Evolutionary conservation across 768 basidiomycete genomes (phyloP).

Genomic region (Mycena rebaudengoi): DNA sequence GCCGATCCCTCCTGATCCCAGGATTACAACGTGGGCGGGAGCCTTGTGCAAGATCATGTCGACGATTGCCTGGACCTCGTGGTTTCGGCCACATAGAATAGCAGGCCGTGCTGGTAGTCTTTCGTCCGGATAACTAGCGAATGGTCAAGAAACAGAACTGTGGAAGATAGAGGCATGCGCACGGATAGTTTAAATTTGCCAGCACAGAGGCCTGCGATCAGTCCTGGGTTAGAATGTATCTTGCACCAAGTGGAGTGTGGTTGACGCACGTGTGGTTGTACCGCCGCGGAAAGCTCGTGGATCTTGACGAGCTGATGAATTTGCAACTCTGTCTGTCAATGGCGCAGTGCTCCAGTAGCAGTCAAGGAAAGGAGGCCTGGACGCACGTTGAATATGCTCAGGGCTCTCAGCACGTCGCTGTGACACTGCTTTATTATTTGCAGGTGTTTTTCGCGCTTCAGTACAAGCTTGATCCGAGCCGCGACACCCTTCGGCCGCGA

Average conservation of each 20-base stretch:
- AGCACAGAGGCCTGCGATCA: background rate
- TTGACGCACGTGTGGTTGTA: background rate
- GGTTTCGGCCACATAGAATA: constrained; percentile 36
- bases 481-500: background rate
- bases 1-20: constrained; percentile 44
- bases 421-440: background rate
- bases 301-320: background rate
- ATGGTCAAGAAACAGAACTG: background rate
- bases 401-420: background rate
- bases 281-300: background rate
- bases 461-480: background rate
- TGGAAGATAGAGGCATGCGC: background rate
- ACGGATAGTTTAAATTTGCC: background rate
- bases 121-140: background rate
- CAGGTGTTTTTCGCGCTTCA: background rate
- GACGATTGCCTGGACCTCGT: constrained; percentile 33
- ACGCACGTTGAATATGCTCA: background rate
- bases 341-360: background rate
- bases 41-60: constrained; percentile 14
- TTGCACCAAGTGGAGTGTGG: background rate
- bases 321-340: background rate
- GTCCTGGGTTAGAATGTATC: background rate
- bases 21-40: constrained; percentile 33
- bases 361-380: background rate
- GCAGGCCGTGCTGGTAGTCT: background rate